Percentiles rank a stretch among this genome's conserved stretches.
These are phyloP conservation scores for Alternaria hordeiaustralica DNA, from an alignment of 2,329 filamentous ascomycete species.

Conservation along the genomic window DNA sequence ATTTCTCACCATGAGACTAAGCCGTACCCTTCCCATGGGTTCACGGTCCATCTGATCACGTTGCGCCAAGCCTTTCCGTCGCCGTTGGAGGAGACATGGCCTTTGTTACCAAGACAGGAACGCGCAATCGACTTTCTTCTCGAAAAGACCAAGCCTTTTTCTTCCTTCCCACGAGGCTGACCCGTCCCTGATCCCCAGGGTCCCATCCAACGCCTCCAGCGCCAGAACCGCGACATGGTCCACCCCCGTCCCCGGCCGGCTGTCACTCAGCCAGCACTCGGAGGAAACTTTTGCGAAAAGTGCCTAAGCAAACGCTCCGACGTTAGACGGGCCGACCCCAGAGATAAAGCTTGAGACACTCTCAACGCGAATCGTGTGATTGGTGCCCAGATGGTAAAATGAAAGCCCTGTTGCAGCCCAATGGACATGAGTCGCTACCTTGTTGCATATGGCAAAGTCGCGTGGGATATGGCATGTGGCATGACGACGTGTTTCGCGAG, in stretches of 20 bases:
- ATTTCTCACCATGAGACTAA: not conserved
- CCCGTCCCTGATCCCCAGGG: conserved; percentile 7
- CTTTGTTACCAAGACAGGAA: not conserved
- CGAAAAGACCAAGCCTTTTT: conserved; percentile 3
- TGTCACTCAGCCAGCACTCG: conserved; percentile 14
- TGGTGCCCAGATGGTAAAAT: conserved; percentile 8
- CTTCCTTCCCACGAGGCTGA: conserved; percentile 7
- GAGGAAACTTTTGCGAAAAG: conserved; percentile 16
- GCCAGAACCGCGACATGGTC: conserved; percentile 7
- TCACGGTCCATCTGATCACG: not conserved
- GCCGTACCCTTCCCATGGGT: not conserved
- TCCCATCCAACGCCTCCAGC: conserved; percentile 7
- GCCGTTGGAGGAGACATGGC: not conserved
- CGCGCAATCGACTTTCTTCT: conserved; percentile 4
- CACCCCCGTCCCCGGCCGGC: conserved; percentile 2
- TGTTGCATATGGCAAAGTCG: conserved; percentile 8
- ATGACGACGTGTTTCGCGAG: conserved; percentile 10
- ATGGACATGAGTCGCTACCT: conserved; percentile 9
- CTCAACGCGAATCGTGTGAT: conserved; percentile 11
- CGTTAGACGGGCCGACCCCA: conserved; percentile 17
- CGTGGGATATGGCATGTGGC: conserved; percentile 5
- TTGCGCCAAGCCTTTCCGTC: not conserved
- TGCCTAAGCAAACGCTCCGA: conserved; percentile 15
- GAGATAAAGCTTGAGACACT: conserved; percentile 12
- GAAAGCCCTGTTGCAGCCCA: conserved; percentile 16